Evolutionary conservation across 2,329 filamentous ascomycete species (phyloP), one percentile per base, ranked within the genome.

Genomic region (Cladosporium austrohemisphaericum): DNA sequence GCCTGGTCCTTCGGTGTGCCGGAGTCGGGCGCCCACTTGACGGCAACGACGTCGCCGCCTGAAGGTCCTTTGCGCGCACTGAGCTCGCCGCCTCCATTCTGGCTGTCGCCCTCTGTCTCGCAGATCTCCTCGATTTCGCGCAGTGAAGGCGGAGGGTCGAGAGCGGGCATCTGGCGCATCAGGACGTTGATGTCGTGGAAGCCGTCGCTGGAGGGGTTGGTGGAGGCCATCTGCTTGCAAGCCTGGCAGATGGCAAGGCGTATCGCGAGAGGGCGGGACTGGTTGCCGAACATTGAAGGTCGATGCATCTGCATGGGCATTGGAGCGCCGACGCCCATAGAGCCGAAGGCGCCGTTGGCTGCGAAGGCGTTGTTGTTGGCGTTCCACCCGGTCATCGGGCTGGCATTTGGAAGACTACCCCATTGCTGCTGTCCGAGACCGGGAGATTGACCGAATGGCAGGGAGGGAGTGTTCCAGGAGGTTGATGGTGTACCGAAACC

Each of bases 31-130:
- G 71, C 68, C 56, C 71, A 75, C 55, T 70, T 74, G 56, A 76
- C 71, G 3, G 68, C 64, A 56, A 76, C 70, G 5, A 68, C 64
- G 31, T 46, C 49, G 28, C 38, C 29, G 14, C 47, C 47, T 3
- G 38, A 20, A 8, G 36, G 19, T 13, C 28, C 16, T 22, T 43
- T 50, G 31, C 77, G 75, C 77, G 79, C 55, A 86, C 76, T 86
- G 82, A 98, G 94, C 20, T 79, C 85, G n/a, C 93, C 93, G 36
- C 92, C 92, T 37, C 93, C 93, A 60, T 97, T 97, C 52, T 84
- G 81, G 2, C 74, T 65, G 60, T 86, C 94, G 50, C 93, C 93
- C 65, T 95, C 88, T 1, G 92, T 95, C 60, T 97, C 92, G 66
- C 88, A 93, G 51, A 94, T 85, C 50, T 87, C 83, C 31, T 92